These are phyloP conservation scores for Kodamaea nitidulidarum DNA, from an alignment of 805 yeast species.

Conservation along the genomic window DNA sequence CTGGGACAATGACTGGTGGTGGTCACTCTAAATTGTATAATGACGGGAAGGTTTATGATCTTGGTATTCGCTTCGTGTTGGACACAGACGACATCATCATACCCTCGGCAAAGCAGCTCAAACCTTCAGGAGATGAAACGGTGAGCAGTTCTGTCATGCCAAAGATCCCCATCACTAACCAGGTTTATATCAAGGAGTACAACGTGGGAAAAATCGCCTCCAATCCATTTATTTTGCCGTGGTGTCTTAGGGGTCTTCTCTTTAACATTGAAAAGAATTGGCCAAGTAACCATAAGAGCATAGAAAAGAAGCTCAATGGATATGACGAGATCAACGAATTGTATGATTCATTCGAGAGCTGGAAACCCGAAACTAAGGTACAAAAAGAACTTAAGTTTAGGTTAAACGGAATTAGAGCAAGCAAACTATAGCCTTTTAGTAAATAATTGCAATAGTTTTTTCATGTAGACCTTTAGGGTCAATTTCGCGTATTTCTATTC, in stretches of 20 bases:
- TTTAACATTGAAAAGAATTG: constrained; percentile 54
- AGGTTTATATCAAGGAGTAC: constrained; percentile 43
- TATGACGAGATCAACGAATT: constrained; percentile 56
- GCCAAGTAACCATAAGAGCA: constrained; percentile 35
- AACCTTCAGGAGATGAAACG: constrained; percentile 7
- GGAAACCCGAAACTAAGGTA: constrained; percentile 85
- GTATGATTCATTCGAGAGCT: constrained; percentile 67
- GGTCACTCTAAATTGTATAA: constrained; percentile 91
- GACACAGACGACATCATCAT: constrained; percentile 63
- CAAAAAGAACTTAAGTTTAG: constrained; percentile 82
- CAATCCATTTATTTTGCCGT: constrained; percentile 85
- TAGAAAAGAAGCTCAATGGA: constrained; percentile 29
- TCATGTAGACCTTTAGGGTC: no score
- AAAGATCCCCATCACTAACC: constrained; percentile 30
- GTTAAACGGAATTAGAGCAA: constrained; percentile 49
- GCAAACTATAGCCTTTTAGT: constrained; percentile 26
- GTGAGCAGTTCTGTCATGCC: no score
- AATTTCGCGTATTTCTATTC: not conserved
- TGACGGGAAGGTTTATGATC: constrained; percentile 76
- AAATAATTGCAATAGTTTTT: no score
- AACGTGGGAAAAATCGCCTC: constrained; percentile 62
- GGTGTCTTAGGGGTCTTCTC: constrained; percentile 85
- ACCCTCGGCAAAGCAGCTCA: constrained; percentile 23
- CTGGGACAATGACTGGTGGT: constrained; percentile 91
- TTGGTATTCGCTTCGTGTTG: constrained; percentile 69